These are phyloP conservation scores for Pythium coloratum DNA, from an alignment of 352 stramenopile species.

Conservation along the genomic window DNA sequence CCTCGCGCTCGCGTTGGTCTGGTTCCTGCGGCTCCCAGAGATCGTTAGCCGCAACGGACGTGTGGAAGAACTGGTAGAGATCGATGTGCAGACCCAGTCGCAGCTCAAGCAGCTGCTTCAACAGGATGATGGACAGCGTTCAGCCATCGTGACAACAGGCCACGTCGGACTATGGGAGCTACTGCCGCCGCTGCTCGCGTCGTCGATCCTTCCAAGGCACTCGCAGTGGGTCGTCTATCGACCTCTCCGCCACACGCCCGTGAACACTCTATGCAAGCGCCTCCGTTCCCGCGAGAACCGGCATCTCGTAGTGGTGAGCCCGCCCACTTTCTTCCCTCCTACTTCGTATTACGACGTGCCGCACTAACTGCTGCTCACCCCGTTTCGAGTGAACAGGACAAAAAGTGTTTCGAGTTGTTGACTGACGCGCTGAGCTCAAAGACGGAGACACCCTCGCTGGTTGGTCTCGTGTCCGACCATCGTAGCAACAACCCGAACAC, in stretches of 20 bases:
- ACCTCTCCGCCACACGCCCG: conserved; percentile 39
- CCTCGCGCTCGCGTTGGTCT: conserved; percentile 40
- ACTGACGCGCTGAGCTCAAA: conserved; percentile 25
- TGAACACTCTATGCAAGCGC: conserved; percentile 40
- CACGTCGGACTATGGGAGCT: conserved; percentile 61
- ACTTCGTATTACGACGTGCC: too few species aligned
- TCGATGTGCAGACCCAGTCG: conserved; percentile 12
- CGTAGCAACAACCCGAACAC: conserved; percentile 30
- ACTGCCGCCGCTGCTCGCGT: conserved; percentile 38
- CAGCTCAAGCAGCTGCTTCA: conserved; percentile 8
- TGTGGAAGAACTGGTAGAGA: conserved; percentile 24
- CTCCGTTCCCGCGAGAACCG: conserved; percentile 36
- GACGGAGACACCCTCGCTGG: conserved; percentile 25
- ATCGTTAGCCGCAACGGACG: conserved; percentile 18
- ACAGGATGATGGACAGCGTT: neutral
- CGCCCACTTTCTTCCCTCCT: too few species aligned
- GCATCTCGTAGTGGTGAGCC: conserved; percentile 44
- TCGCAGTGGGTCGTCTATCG: conserved; percentile 67
- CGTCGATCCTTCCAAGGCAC: conserved; percentile 27
- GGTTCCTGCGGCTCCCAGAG: conserved; percentile 44
- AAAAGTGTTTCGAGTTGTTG: conserved; percentile 47
- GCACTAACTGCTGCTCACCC: too few species aligned
- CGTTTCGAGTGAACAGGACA: conserved; percentile 36
- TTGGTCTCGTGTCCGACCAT: conserved; percentile 55
- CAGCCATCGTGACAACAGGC: conserved; percentile 45